A percentile compares a stretch with the other conserved stretches of the same genome.
These are phyloP conservation scores for Cystobasidium slooffiae DNA, from an alignment of 1,284 basidiomycete genomes.

Conservation along the genomic window DNA sequence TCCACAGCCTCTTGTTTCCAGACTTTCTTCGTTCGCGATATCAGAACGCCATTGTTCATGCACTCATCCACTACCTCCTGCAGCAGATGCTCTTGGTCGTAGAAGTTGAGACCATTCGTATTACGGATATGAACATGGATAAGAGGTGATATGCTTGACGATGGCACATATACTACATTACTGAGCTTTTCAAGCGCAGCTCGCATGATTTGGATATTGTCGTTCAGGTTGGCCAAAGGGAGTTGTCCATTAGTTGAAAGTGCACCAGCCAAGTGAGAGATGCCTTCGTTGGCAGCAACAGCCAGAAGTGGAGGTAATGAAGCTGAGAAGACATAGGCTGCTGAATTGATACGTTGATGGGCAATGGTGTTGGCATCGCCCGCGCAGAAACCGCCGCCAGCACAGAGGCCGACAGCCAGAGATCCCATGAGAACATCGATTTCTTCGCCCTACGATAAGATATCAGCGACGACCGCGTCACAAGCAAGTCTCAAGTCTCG, in stretches of 20 bases:
- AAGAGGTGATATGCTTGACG: conserved; percentile 80
- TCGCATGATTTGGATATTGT: conserved; percentile 78
- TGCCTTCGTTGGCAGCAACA: conserved; percentile 81
- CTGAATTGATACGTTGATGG: conserved; percentile 97
- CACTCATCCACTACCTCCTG: conserved; percentile 80
- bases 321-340: conserved; percentile 94
- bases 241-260: conserved; percentile 48
- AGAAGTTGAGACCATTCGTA: conserved; percentile 59
- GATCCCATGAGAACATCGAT: conserved; percentile 72
- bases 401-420: conserved; percentile 79
- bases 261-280: conserved; percentile 68
- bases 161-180: conserved; percentile 80
- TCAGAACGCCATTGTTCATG: conserved; percentile 68
- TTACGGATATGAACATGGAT: conserved; percentile 77
- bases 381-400: conserved; percentile 93
- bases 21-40: conserved; percentile 79
- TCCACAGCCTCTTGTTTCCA: conserved; percentile 81
- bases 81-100: conserved; percentile 73
- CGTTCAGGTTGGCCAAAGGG: conserved; percentile 69
- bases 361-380: conserved; percentile 81
- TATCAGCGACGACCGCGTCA: too few species aligned
- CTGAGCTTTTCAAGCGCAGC: conserved; percentile 73
- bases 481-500: neutral
- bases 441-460: conserved; percentile 57
- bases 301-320: conserved; percentile 89